These are phyloP conservation scores for Aureoboletus auriporus DNA, from an alignment of 768 basidiomycete species.

Conservation along the genomic window DNA sequence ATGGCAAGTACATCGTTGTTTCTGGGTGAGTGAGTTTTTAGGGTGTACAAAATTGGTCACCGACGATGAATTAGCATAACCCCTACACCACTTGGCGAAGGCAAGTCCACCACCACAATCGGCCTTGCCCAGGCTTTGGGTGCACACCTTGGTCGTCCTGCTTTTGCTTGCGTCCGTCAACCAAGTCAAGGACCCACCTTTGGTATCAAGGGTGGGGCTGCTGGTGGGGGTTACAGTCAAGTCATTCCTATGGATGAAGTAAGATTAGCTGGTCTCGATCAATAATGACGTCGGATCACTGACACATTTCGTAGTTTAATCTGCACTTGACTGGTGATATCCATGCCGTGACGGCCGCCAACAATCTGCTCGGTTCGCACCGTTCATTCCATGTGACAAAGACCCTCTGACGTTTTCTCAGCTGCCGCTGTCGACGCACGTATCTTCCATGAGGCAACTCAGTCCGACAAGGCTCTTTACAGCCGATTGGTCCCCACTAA, in stretches of 20 bases:
- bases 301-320: conserved; percentile 64
- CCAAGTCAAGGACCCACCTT: conserved; percentile 99
- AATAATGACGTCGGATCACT: background rate
- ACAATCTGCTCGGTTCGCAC: conserved; percentile 81
- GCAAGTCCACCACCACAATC: conserved; percentile 97
- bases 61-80: conserved; percentile 60
- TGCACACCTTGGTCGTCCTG: conserved; percentile 86
- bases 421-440: conserved; percentile 96
- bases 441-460: conserved; percentile 96
- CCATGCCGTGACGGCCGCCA: conserved; percentile 95
- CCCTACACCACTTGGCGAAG: conserved; percentile 94
- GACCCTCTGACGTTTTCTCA: conserved; percentile 26
- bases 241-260: conserved; percentile 99
- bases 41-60: background rate
- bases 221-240: conserved; percentile 97
- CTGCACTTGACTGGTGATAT: conserved; percentile 96
- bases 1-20: conserved; percentile 96
- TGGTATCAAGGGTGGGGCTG: conserved; percentile 98
- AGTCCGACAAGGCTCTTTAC: conserved; percentile 92
- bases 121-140: conserved; percentile 95
- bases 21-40: conserved; percentile 58
- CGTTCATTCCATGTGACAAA: background rate
- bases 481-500: conserved; percentile 87
- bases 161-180: conserved; percentile 96
- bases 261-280: conserved; percentile 6